Percentiles rank a stretch among this genome's conserved stretches.
phyloP scores from a whole-genome alignment of 306 rosid genomes.

The Vicia faba region DNA sequence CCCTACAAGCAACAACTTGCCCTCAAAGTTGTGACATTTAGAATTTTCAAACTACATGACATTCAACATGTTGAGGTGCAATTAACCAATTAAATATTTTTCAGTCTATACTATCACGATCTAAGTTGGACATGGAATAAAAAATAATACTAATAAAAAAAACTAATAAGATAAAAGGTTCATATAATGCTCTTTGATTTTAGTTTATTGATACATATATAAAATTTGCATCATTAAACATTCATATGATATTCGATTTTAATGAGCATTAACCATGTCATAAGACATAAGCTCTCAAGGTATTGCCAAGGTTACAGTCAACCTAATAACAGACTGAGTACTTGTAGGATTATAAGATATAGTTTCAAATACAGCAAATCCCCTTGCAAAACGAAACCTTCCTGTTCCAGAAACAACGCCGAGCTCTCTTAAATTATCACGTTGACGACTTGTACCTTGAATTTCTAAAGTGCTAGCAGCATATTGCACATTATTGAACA shows the following conservation, averaged over 20 bases:
- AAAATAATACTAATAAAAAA: too few relatives aligned
- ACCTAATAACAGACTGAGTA: conserved; percentile 28
- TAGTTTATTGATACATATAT: not conserved
- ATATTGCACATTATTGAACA: conserved; percentile 36
- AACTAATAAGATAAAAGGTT: not conserved
- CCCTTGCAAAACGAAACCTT: conserved; percentile 48
- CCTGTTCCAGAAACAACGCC: conserved; percentile 65
- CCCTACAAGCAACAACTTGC: too few relatives aligned
- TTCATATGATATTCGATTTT: too few relatives aligned
- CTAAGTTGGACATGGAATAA: too few relatives aligned
- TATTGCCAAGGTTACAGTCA: conserved; percentile 24
- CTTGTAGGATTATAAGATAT: conserved; percentile 27
- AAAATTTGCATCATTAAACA: not conserved
- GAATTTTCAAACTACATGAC: too few relatives aligned
- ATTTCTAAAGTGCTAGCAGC: conserved; percentile 42
- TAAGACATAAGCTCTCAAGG: not conserved
- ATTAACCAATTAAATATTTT: too few relatives aligned
- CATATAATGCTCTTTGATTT: not conserved
- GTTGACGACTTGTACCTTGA: conserved; percentile 42
- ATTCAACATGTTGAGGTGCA: too few relatives aligned
- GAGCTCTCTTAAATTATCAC: conserved; percentile 40
- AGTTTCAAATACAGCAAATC: conserved; percentile 41
- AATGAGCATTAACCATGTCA: not conserved
- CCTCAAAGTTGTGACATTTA: too few relatives aligned
- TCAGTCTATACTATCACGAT: too few relatives aligned